Conservation (phyloP, 495 filamentous ascomycete species). For the Chlorociboria aeruginascens region DNA sequence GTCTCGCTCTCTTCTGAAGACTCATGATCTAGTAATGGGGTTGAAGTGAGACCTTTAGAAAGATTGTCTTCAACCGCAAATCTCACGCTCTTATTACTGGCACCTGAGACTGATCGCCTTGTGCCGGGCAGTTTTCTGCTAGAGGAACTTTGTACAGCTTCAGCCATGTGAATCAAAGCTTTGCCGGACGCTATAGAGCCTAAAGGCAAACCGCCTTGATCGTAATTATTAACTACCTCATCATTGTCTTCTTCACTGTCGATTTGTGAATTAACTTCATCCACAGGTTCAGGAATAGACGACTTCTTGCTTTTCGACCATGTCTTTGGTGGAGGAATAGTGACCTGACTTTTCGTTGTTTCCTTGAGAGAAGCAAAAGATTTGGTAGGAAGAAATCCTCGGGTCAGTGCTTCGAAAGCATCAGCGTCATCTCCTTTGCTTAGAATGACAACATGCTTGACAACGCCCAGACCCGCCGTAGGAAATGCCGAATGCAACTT, state of each 20-base stretch:
- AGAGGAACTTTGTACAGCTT: constrained; percentile 7
- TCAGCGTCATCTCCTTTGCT: constrained; percentile 8
- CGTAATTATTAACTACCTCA: constrained; percentile 22
- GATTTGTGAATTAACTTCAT: background rate
- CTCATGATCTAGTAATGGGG: constrained; percentile 9
- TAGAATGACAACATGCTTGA: constrained; percentile 14
- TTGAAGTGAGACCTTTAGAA: constrained; percentile 10
- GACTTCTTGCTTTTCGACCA: background rate
- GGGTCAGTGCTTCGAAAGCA: constrained; percentile 14
- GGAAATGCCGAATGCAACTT: constrained; percentile 23
- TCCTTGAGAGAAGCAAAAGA: constrained; percentile 13
- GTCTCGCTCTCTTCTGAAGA: constrained; percentile 11
- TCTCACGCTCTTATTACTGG: constrained; percentile 8
- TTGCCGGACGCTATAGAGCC: constrained; percentile 32
- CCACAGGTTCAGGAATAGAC: constrained; percentile 2
- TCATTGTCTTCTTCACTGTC: constrained; percentile 3
- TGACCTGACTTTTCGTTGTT: background rate
- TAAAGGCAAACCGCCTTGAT: constrained; percentile 35
- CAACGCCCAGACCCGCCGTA: constrained; percentile 14
- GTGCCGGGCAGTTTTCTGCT: background rate
- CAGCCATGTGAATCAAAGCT: constrained; percentile 13
- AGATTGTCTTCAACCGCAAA: background rate
- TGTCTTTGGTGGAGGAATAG: constrained; percentile 1
- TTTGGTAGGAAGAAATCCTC: constrained; percentile 9
- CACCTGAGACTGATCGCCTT: constrained; percentile 3